Conservation (phyloP, 2,329 filamentous ascomycete genomes). For the Colletotrichum destructivum region DNA sequence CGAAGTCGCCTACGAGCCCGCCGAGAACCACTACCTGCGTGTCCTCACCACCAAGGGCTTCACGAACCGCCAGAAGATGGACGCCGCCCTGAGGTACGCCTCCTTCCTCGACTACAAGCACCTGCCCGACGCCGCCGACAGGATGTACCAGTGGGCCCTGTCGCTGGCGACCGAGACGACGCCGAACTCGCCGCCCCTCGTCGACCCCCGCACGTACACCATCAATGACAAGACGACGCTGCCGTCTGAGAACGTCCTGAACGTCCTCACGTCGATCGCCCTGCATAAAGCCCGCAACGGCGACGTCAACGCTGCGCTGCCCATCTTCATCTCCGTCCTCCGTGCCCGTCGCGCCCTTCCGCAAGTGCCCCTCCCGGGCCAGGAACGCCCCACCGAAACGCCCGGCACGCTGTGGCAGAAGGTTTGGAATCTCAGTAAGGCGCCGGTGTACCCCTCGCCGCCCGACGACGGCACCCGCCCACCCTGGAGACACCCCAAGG, state of each 20-base stretch:
- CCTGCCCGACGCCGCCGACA: conserved; percentile 73
- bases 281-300: conserved; percentile 81
- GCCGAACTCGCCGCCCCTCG: conserved; percentile 51
- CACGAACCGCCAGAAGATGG: conserved; percentile 81
- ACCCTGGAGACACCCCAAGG: conserved; percentile 74
- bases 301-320: conserved; percentile 78
- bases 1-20: conserved; percentile 75
- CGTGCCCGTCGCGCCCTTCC: conserved; percentile 79
- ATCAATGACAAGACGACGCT: conserved; percentile 71
- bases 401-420: conserved; percentile 31
- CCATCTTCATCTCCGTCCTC: conserved; percentile 88
- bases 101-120: conserved; percentile 88
- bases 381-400: conserved; percentile 21
- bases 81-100: conserved; percentile 86
- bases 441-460: conserved; percentile 78
- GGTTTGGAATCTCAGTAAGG: conserved; percentile 49
- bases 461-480: conserved; percentile 79
- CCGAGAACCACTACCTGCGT: conserved; percentile 85
- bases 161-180: conserved; percentile 77
- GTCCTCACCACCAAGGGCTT: conserved; percentile 87
- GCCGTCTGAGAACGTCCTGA: conserved; percentile 82
- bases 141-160: conserved; percentile 83
- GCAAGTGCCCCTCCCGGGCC: conserved; percentile 49
- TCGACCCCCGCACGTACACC: conserved; percentile 75
- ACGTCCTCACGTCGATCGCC: conserved; percentile 82